Evolutionary conservation across 2,329 filamentous ascomycete genomes (phyloP).

Genomic region (Claviceps fusiformis): DNA sequence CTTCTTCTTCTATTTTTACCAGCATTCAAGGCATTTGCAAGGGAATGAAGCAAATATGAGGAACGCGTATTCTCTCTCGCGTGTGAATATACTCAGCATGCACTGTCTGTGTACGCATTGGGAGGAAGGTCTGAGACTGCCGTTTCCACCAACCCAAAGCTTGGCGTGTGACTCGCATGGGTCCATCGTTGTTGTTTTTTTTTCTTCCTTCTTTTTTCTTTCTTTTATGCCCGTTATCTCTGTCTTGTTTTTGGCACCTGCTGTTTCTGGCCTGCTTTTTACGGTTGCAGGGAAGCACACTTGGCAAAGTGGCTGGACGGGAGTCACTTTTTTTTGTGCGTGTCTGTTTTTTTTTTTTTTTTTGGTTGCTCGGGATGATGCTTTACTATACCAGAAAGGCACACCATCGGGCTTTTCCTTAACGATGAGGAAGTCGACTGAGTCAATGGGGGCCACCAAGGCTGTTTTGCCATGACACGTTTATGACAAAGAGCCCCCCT

Average conservation of each 20-base stretch:
- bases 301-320: not conserved
- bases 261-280: not conserved
- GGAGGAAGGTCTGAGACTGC: not conserved
- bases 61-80: not conserved
- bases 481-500: not conserved
- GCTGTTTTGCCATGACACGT: not conserved
- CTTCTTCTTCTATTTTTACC: not conserved
- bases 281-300: not conserved
- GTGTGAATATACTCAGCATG: not conserved
- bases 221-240: no score
- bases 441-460: not conserved
- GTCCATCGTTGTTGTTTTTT: not conserved
- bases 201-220: not conserved
- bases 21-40: not conserved
- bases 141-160: not conserved
- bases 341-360: no score
- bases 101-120: not conserved
- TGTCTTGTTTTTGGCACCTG: not conserved
- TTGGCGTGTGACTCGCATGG: not conserved
- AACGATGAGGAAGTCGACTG: not conserved
- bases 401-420: not conserved
- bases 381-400: not conserved
- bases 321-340: not conserved
- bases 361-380: not conserved
- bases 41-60: not conserved